Evolutionary conservation across 2,329 filamentous ascomycete species (phyloP), one percentile per base, ranked within the genome.

Genomic region (Claviceps quebecensis): DNA sequence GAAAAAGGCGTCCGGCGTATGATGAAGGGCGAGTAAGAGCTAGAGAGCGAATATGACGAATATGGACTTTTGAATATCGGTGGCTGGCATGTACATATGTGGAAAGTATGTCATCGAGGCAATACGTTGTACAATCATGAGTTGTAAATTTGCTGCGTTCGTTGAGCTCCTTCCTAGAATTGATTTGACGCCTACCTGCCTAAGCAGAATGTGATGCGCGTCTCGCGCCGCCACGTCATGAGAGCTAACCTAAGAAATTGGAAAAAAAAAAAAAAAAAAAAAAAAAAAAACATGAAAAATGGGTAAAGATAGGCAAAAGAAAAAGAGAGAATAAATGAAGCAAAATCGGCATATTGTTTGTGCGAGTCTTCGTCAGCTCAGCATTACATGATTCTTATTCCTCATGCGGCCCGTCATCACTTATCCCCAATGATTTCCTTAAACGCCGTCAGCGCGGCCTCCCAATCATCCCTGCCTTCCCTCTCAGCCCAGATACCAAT

Each of bases 381-480:
- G 16, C 14, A 17, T 2, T 19, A 9, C 16, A 9, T n/a, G 39
- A 5, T n/a, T n/a, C 16, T 17, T 9, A n/a, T 19, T 40, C n/a
- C 39, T 17, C n/a, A n/a, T 34, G 29, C 8, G n/a, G n/a, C 17
- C n/a, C 6, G 13, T 7, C 23, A 45, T 45, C 44, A 57, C 5
- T 47, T 38, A 4, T 67, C 62, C 4, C 59, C 56, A 19, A 69
- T 59, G 5, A 61, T 51, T 8, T 53, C 45, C 58, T 72, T 77
- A 57, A 84, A 83, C 14, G 61, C 61, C 9, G 53, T 52, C 54
- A 80, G 55, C 17, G 76, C 67, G 48, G 60, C 57, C 38, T 65
- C 60, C 80, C 81, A 86, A 29, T 65, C 59, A 3, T 65, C 62
- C 8, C 59, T 60, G 2, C 72, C 72, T 22, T 75, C 65, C 2